phyloP scores from a whole-genome alignment of 2,329 filamentous ascomycete species.

The Penicillium corylophilum region DNA sequence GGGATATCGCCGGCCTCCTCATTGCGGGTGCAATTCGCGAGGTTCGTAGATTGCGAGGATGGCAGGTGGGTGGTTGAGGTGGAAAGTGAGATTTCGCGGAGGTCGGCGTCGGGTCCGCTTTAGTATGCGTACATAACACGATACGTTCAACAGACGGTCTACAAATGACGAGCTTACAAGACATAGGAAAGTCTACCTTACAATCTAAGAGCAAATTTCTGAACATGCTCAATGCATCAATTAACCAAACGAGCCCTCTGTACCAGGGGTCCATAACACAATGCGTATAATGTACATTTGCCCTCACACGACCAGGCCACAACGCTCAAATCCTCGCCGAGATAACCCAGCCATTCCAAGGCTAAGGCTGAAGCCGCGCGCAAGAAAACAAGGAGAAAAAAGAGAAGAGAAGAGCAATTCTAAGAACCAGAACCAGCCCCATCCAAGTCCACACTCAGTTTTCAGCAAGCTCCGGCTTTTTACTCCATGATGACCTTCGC shows the following conservation, averaged over 20 bases:
- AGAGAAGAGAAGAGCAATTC: conserved; percentile 6
- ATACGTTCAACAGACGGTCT: neutral
- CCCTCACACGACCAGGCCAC: conserved; percentile 28
- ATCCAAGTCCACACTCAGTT: conserved; percentile 8
- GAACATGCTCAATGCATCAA: conserved; percentile 27
- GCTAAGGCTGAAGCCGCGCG: conserved; percentile 5
- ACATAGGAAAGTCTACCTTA: neutral
- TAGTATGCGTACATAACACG: neutral
- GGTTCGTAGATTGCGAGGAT: neutral
- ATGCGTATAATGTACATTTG: conserved; percentile 42
- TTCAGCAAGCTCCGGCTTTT: conserved; percentile 23
- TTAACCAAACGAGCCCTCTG: conserved; percentile 26
- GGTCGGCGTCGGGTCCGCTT: conserved; percentile 7
- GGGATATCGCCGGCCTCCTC: conserved; percentile 12
- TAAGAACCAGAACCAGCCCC: conserved; percentile 3
- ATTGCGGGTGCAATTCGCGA: conserved; percentile 6
- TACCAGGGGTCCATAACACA: conserved; percentile 25
- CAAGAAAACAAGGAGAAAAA: conserved; percentile 20
- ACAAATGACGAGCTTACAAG: neutral
- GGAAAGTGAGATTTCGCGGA: conserved; percentile 11
- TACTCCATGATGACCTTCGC: conserved; percentile 91
- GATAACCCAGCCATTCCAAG: neutral
- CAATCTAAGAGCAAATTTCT: neutral
- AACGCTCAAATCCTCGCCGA: conserved; percentile 20
- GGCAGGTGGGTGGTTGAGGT: conserved; percentile 2